A percentile compares a stretch with the other conserved stretches of the same genome.
These are phyloP conservation scores for Hypoxylon sp. DNA, from an alignment of 2,329 filamentous ascomycete genomes.

Conservation along the genomic window DNA sequence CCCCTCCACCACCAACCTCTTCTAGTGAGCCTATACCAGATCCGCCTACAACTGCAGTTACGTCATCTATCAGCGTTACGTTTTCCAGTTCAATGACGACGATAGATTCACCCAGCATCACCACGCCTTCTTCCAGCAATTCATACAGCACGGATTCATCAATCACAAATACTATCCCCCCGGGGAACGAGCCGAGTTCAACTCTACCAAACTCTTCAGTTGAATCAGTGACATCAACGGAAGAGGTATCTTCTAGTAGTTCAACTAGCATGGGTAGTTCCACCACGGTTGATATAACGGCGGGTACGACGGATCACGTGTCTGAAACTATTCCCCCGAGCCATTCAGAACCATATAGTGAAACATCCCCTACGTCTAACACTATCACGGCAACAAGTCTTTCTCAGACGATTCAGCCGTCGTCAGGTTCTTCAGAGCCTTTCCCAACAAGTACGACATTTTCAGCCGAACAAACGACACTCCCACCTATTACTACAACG, in stretches of 20 bases:
- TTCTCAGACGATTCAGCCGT: slow-evolving; percentile 4
- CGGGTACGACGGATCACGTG: not conserved
- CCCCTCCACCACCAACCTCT: slow-evolving; percentile 2
- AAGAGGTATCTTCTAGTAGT: slow-evolving; percentile 1
- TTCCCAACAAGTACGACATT: slow-evolving; percentile 30
- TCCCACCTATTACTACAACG: slow-evolving; percentile 40
- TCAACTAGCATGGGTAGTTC: slow-evolving; percentile 1
- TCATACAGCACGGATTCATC: slow-evolving; percentile 2
- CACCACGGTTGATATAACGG: not conserved
- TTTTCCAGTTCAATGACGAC: slow-evolving; percentile 17
- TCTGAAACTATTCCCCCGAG: slow-evolving; percentile 6
- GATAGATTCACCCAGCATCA: slow-evolving; percentile 1
- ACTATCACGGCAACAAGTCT: not conserved
- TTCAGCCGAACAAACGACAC: slow-evolving; percentile 1
- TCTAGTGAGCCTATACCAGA: not conserved
- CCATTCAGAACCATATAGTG: slow-evolving; percentile 2
- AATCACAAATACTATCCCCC: slow-evolving; percentile 11
- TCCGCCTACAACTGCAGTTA: slow-evolving; percentile 1
- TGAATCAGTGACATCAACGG: slow-evolving; percentile 2
- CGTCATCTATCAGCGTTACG: slow-evolving; percentile 12
- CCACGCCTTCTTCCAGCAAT: slow-evolving; percentile 4
- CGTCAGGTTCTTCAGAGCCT: slow-evolving; percentile 7
- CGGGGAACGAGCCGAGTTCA: slow-evolving; percentile 5
- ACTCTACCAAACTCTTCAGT: slow-evolving; percentile 1
- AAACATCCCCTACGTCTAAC: not conserved